Conservation (phyloP, 805 yeast genomes). For the Metschnikowia corniflorae region DNA sequence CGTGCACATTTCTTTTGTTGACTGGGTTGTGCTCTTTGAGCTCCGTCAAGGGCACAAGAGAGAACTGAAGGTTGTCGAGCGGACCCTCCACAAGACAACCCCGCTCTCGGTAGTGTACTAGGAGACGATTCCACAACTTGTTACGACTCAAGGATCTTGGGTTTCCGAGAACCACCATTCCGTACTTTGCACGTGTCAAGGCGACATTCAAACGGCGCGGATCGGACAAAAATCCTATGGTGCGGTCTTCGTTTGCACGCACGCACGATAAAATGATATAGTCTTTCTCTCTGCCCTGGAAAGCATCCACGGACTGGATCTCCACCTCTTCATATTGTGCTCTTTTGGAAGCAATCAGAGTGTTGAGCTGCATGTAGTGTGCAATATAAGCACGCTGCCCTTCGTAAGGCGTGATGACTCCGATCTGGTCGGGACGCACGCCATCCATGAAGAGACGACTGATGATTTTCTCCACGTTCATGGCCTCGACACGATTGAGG, state of each 20-base stretch:
- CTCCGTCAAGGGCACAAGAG: constrained; percentile 50
- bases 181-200: constrained; percentile 41
- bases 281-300: constrained; percentile 45
- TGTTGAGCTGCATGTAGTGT: constrained; percentile 72
- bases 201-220: constrained; percentile 45
- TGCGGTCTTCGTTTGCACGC: constrained; percentile 39
- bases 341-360: constrained; percentile 38
- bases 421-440: constrained; percentile 65
- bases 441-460: constrained; percentile 74
- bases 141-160: constrained; percentile 72
- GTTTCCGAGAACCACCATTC: constrained; percentile 64
- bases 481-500: constrained; percentile 83
- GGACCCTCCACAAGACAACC: constrained; percentile 92
- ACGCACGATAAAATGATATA: constrained; percentile 43
- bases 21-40: constrained; percentile 13
- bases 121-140: constrained; percentile 71
- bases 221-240: constrained; percentile 42
- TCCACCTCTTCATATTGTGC: constrained; percentile 70
- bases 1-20: constrained; percentile 15
- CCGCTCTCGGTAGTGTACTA: constrained; percentile 73
- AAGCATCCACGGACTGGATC: constrained; percentile 59
- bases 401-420: constrained; percentile 91
- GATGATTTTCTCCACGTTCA: constrained; percentile 78
- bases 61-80: constrained; percentile 70
- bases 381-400: constrained; percentile 84